Percentiles rank a stretch among this genome's conserved stretches.
These are phyloP conservation scores for Populus tremula DNA, from an alignment of 345 rosid genomes.

Conservation along the genomic window DNA sequence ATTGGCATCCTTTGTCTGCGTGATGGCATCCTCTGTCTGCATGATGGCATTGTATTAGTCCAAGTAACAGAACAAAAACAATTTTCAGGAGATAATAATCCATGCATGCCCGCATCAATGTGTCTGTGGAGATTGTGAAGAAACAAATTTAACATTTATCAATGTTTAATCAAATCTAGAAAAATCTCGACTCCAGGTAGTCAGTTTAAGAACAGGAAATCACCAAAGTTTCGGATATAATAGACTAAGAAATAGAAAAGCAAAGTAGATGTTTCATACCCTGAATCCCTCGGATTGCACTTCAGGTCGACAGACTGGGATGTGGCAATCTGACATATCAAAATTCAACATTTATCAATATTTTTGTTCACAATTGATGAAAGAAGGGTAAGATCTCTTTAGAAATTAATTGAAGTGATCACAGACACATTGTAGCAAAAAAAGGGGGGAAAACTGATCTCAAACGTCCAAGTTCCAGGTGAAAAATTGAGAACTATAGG, in stretches of 20 bases:
- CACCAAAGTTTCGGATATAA: neutral
- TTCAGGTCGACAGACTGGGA: neutral
- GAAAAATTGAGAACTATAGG: neutral
- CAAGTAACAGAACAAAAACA: neutral
- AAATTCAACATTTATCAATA: neutral
- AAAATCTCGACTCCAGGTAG: neutral
- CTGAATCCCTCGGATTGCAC: neutral
- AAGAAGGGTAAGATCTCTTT: neutral
- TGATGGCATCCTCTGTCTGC: neutral
- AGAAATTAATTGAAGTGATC: neutral
- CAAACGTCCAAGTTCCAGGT: neutral
- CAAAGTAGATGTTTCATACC: neutral
- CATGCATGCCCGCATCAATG: neutral
- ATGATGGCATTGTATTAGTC: neutral
- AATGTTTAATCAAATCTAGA: neutral
- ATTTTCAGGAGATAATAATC: neutral
- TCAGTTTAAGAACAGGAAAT: neutral
- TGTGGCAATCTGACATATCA: neutral
- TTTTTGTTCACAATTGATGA: neutral
- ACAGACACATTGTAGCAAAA: neutral
- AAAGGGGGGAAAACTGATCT: too few relatives aligned
- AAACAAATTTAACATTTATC: neutral
- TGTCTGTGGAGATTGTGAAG: neutral
- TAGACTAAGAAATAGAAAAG: neutral
- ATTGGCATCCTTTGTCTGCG: neutral